These are phyloP conservation scores for Rhodotorula kratochvilovae DNA, from an alignment of 768 basidiomycete species.

Conservation along the genomic window DNA sequence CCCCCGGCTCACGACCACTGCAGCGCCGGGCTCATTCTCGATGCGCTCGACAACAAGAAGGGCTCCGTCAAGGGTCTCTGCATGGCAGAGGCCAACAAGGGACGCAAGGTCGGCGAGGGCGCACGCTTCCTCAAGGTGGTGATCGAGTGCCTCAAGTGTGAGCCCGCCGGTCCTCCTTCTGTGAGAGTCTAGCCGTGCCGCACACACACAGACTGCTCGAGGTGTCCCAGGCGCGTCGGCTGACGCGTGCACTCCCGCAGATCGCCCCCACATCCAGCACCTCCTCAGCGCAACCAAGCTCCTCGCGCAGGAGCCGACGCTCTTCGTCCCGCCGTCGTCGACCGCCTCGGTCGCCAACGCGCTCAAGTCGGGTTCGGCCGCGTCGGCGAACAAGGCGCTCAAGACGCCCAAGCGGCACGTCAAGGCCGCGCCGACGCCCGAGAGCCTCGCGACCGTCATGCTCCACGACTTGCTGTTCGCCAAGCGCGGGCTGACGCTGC, in stretches of 20 bases:
- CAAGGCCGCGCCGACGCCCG: conserved; percentile 60
- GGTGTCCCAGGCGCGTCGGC: too few relatives aligned
- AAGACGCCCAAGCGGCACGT: conserved; percentile 45
- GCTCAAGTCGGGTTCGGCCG: conserved; percentile 50
- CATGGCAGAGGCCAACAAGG: conserved; percentile 56
- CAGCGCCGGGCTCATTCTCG: conserved; percentile 64
- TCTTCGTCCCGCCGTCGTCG: conserved; percentile 35
- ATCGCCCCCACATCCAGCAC: conserved; percentile 37
- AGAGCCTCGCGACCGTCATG: conserved; percentile 69
- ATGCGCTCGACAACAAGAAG: conserved; percentile 77
- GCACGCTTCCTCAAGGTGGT: conserved; percentile 55
- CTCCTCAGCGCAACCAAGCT: conserved; percentile 29
- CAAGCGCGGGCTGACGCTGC: conserved; percentile 75
- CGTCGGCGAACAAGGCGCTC: conserved; percentile 63
- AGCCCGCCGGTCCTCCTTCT: conserved; percentile 30
- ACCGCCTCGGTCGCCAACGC: conserved; percentile 16
- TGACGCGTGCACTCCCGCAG: neutral
- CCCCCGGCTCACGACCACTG: neutral
- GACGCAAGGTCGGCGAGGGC: conserved; percentile 26
- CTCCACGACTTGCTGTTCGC: conserved; percentile 84
- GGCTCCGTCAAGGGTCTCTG: conserved; percentile 87
- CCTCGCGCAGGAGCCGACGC: conserved; percentile 33
- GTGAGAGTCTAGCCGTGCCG: neutral
- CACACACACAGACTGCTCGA: too few relatives aligned
- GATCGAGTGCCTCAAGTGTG: conserved; percentile 94